Evolutionary conservation across 2,329 filamentous ascomycete species (phyloP).

Genomic region (Cadophora sp.): DNA sequence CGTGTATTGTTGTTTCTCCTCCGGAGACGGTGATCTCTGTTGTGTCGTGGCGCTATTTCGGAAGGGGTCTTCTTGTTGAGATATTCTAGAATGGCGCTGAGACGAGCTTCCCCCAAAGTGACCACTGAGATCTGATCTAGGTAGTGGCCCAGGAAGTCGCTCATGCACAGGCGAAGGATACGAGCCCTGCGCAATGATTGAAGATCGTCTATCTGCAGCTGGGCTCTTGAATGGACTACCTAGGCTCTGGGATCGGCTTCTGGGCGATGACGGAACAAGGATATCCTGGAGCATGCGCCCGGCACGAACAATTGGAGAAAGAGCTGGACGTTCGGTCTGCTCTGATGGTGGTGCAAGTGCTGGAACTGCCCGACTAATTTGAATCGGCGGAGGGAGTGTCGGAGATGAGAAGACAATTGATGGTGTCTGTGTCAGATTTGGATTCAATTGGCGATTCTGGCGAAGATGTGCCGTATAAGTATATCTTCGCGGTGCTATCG

Average conservation of each 20-base stretch:
- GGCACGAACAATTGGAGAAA: slow-evolving; percentile 42
- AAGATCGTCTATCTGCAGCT: slow-evolving; percentile 35
- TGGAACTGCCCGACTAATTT: slow-evolving; percentile 28
- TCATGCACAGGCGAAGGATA: slow-evolving; percentile 31
- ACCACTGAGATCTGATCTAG: slow-evolving; percentile 33
- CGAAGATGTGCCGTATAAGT: slow-evolving; percentile 42
- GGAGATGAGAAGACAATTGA: slow-evolving; percentile 45
- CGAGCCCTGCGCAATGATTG: slow-evolving; percentile 31
- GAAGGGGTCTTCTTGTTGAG: slow-evolving; percentile 39
- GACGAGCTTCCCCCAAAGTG: slow-evolving; percentile 30
- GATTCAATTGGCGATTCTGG: slow-evolving; percentile 37
- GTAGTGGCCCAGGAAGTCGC: slow-evolving; percentile 29
- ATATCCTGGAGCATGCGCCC: slow-evolving; percentile 45
- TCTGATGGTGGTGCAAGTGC: slow-evolving; percentile 21
- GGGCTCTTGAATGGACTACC: slow-evolving; percentile 46
- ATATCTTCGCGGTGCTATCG: slow-evolving; percentile 38
- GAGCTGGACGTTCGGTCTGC: slow-evolving; percentile 30
- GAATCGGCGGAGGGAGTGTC: slow-evolving; percentile 41
- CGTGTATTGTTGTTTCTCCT: slow-evolving; percentile 37
- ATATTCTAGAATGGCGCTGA: slow-evolving; percentile 21
- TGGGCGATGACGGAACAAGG: slow-evolving; percentile 40
- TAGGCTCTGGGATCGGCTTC: slow-evolving; percentile 43
- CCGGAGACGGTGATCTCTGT: slow-evolving; percentile 32
- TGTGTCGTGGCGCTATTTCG: slow-evolving; percentile 20
- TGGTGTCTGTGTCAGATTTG: slow-evolving; percentile 39